These are phyloP conservation scores for Melaleuca quinquenervia DNA, from an alignment of 345 rosid species.

Conservation along the genomic window DNA sequence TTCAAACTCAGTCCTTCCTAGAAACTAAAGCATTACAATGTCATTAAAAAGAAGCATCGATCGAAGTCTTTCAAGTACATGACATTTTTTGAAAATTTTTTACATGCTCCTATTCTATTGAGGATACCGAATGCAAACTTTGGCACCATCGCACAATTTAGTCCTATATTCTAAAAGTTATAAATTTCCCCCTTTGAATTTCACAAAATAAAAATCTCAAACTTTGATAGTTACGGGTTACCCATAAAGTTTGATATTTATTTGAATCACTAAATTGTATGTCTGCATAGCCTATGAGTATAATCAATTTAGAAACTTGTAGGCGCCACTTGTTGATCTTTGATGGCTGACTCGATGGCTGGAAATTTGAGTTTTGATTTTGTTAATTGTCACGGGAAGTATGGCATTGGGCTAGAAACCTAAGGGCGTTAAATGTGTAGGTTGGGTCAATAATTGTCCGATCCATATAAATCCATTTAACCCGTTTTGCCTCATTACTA, in stretches of 20 bases:
- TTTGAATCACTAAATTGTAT: accelerated
- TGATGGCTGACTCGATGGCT: accelerated
- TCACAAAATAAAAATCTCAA: neutral
- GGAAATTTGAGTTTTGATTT: neutral
- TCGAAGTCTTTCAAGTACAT: neutral
- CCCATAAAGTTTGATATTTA: neutral
- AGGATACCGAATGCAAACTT: too few relatives aligned
- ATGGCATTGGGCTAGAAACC: too few relatives aligned
- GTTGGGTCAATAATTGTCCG: too few relatives aligned
- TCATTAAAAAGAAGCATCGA: neutral
- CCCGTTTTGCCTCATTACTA: too few relatives aligned
- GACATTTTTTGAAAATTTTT: too few relatives aligned
- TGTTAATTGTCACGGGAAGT: neutral
- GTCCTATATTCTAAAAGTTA: too few relatives aligned
- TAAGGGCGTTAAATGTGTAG: too few relatives aligned
- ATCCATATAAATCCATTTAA: too few relatives aligned
- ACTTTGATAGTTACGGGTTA: neutral
- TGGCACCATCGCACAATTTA: too few relatives aligned
- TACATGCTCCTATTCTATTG: neutral
- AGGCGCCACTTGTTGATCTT: accelerated
- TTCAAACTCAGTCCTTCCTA: accelerated
- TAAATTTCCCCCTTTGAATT: too few relatives aligned
- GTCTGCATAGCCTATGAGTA: accelerated
- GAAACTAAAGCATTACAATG: too few relatives aligned
- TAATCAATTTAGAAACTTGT: neutral